Evolutionary conservation across 2,329 filamentous ascomycete genomes (phyloP).

Genomic region (Aspergillus pseudoviridinutans): DNA sequence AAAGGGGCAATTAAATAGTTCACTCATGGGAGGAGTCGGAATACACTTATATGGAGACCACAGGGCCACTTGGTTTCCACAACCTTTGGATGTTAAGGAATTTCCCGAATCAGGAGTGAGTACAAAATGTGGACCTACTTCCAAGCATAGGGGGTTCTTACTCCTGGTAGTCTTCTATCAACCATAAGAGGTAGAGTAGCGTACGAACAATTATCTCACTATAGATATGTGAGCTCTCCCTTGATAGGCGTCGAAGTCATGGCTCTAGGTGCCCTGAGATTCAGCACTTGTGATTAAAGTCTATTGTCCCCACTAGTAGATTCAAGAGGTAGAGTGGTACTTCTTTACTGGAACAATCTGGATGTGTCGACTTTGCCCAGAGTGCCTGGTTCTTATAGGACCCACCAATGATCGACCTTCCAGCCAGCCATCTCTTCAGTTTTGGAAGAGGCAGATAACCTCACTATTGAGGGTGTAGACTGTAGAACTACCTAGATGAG

Average conservation of each 20-base stretch:
- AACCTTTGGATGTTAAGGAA: background rate
- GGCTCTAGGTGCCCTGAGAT: background rate
- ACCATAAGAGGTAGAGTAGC: background rate
- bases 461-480: background rate
- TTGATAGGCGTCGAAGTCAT: background rate
- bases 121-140: background rate
- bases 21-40: background rate
- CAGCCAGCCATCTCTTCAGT: constrained; percentile 9
- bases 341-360: background rate
- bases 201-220: too few species aligned
- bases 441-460: background rate
- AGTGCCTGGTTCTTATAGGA: constrained; percentile 11
- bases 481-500: too few species aligned
- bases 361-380: background rate
- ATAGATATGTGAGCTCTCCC: background rate
- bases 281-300: background rate
- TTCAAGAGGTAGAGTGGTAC: background rate
- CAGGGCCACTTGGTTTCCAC: background rate
- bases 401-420: constrained; percentile 11
- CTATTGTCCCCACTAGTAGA: too few species aligned
- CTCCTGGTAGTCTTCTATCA: background rate
- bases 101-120: background rate
- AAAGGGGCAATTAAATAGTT: background rate
- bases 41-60: background rate
- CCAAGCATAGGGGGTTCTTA: background rate